Percentiles rank a stretch among this genome's conserved stretches.
Evolutionary conservation across 1,284 basidiomycete species (phyloP).

Genomic region (Chiua sp.): DNA sequence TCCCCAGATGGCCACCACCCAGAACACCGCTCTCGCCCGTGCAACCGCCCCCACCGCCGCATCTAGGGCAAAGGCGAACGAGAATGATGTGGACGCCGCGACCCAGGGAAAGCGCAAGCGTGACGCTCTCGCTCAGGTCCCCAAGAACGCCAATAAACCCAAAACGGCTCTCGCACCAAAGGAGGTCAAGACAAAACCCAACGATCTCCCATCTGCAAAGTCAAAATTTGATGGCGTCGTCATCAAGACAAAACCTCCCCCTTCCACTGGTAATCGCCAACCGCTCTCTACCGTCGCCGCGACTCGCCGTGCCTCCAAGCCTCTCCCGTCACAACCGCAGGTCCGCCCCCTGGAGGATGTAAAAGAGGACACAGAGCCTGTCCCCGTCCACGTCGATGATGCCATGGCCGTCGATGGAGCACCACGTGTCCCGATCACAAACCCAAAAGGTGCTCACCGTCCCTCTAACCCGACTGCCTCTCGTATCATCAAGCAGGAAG

Average conservation of each 20-base stretch:
- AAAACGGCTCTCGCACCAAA: constrained; percentile 38
- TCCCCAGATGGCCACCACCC: constrained; percentile 42
- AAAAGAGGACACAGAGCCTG: constrained; percentile 39
- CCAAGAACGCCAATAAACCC: constrained; percentile 54
- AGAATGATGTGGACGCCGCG: constrained; percentile 47
- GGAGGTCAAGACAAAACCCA: constrained; percentile 49
- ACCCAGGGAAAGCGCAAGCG: constrained; percentile 72
- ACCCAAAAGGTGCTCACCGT: constrained; percentile 10
- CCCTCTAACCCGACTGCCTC: constrained; percentile 14
- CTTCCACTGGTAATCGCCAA: constrained; percentile 39
- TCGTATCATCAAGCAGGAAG: constrained; percentile 32
- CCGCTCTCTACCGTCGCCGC: constrained; percentile 45
- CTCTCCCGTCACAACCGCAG: constrained; percentile 24
- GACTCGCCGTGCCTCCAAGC: constrained; percentile 35
- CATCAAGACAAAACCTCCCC: constrained; percentile 49
- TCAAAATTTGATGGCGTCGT: constrained; percentile 62
- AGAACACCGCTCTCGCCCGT: constrained; percentile 47
- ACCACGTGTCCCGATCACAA: constrained; percentile 5
- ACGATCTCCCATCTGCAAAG: constrained; percentile 41
- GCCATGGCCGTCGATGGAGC: constrained; percentile 62
- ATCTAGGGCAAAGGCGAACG: constrained; percentile 53
- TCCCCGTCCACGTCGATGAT: constrained; percentile 45
- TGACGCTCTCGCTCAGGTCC: constrained; percentile 73
- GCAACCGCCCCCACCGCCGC: constrained; percentile 52
- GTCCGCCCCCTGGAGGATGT: constrained; percentile 36